Percentiles rank a stretch among this genome's conserved stretches.
phyloP scores from a whole-genome alignment of 768 basidiomycete species.

The Boletus barrowsii region DNA sequence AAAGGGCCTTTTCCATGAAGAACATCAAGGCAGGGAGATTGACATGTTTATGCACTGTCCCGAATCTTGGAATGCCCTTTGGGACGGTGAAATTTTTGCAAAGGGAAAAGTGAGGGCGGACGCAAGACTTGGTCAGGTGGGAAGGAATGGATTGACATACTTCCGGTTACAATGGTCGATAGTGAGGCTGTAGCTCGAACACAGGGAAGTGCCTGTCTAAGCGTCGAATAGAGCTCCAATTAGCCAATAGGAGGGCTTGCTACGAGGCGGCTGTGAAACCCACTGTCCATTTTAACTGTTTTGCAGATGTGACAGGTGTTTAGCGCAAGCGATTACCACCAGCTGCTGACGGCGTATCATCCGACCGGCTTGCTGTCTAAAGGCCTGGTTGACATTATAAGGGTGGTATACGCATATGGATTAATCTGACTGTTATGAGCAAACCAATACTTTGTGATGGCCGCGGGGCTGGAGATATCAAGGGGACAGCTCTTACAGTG shows the following conservation, averaged over 20 bases:
- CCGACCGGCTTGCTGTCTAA: not conserved
- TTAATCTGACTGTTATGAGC: not conserved
- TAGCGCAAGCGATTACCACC: not conserved
- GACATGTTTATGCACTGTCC: slow-evolving; percentile 32
- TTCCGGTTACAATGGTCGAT: slow-evolving; percentile 25
- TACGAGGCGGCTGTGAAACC: no score
- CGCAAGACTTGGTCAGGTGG: not conserved
- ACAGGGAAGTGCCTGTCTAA: no score
- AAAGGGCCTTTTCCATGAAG: not conserved
- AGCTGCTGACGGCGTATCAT: not conserved
- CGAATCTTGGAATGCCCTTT: slow-evolving; percentile 36
- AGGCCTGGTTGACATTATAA: not conserved
- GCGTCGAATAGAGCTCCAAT: no score
- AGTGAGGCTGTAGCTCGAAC: slow-evolving; percentile 13
- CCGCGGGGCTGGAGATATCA: not conserved
- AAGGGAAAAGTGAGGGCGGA: slow-evolving; percentile 13
- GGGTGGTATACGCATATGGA: no score
- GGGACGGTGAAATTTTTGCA: slow-evolving; percentile 37
- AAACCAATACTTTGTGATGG: not conserved
- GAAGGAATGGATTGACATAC: not conserved
- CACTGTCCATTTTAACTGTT: no score
- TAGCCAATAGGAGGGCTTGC: no score
- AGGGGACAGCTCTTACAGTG: not conserved
- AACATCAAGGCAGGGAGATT: not conserved
- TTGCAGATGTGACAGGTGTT: no score